These are phyloP conservation scores for Camelina sativa DNA, from an alignment of 345 rosid species.

Conservation along the genomic window DNA sequence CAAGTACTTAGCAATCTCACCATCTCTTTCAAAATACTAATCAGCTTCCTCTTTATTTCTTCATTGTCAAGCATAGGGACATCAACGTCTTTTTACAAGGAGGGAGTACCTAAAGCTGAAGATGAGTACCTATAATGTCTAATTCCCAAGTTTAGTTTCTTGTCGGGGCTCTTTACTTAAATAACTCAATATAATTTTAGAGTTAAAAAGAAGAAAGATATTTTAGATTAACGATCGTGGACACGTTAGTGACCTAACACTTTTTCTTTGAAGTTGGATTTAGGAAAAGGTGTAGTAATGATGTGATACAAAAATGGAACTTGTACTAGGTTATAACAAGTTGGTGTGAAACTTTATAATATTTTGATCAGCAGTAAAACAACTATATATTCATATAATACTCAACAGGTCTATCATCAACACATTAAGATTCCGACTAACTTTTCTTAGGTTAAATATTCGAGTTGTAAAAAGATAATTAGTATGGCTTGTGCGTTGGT, in stretches of 20 bases:
- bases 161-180: too few species aligned
- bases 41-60: too few species aligned
- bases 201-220: conserved; percentile 1
- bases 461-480: conserved; percentile 15
- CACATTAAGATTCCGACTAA: conserved; percentile 14
- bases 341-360: conserved; percentile 21
- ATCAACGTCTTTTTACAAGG: too few species aligned
- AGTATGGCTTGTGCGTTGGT: conserved; percentile 16
- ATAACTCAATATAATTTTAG: too few species aligned
- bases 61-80: too few species aligned
- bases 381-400: conserved; percentile 7
- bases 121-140: too few species aligned
- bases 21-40: too few species aligned
- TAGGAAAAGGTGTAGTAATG: conserved; percentile 22
- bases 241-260: not conserved
- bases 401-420: not conserved
- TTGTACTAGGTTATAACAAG: conserved; percentile 42
- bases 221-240: conserved; percentile 27
- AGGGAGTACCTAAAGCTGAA: too few species aligned
- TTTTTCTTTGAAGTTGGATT: conserved; percentile 23
- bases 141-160: too few species aligned
- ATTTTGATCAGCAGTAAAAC: not conserved
- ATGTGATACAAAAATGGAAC: conserved; percentile 32
- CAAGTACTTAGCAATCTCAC: too few species aligned
- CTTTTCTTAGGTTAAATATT: conserved; percentile 25